Evolutionary conservation across 1,139 yeast genomes (phyloP).

Genomic region (Hemisphaericaspora subhashii): DNA sequence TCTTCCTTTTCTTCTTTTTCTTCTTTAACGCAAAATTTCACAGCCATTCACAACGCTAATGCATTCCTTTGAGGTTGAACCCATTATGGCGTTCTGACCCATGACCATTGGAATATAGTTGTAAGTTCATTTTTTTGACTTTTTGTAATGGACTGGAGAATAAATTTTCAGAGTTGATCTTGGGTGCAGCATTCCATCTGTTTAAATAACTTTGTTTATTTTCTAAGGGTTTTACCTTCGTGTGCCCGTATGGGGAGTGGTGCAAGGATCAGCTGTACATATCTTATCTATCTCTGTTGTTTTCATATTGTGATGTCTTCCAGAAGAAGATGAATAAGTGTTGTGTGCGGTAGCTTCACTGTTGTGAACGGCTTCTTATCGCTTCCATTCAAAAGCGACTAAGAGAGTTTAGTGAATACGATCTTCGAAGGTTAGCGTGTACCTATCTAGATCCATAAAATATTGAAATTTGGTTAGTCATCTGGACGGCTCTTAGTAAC

Average conservation of each 20-base stretch:
- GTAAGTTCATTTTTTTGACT: slow-evolving; percentile 27
- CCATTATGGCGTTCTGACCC: slow-evolving; percentile 73
- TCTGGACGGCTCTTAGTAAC: no score
- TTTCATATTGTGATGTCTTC: neutral
- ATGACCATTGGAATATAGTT: slow-evolving; percentile 68
- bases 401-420: no score
- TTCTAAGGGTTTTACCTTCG: slow-evolving; percentile 82
- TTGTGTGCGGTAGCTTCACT: no score
- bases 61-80: slow-evolving; percentile 79
- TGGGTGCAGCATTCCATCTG: slow-evolving; percentile 81
- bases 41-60: slow-evolving; percentile 65
- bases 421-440: no score
- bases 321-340: no score
- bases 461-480: no score
- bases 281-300: slow-evolving; percentile 16
- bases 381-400: no score
- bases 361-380: no score
- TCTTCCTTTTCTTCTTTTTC: slow-evolving; percentile 15
- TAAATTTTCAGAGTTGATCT: slow-evolving; percentile 55
- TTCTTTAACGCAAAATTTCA: slow-evolving; percentile 60
- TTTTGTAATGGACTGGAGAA: slow-evolving; percentile 63
- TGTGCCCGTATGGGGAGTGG: slow-evolving; percentile 78
- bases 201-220: slow-evolving; percentile 41
- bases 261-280: slow-evolving; percentile 79
- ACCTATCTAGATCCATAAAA: no score